Evolutionary conservation across 345 rosid genomes (phyloP).

Genomic region (Rubroshorea leprosula): DNA sequence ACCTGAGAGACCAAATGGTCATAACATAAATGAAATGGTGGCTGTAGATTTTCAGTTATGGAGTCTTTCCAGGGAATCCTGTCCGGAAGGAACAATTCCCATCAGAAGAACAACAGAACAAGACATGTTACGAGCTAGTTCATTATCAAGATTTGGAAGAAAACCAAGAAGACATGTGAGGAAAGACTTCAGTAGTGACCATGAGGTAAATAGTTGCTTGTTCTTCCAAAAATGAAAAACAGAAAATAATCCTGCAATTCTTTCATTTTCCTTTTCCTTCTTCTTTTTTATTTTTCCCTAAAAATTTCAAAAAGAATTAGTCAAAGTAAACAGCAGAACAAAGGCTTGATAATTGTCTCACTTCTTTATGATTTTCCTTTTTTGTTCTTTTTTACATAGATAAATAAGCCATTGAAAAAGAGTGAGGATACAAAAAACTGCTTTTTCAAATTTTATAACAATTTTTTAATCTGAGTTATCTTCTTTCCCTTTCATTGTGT

Average conservation of each 20-base stretch:
- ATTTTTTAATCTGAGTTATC: too few species aligned
- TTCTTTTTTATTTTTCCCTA: not conserved
- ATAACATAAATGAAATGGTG: slow-evolving; percentile 19
- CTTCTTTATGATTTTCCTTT: slow-evolving; percentile 10
- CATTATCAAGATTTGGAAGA: slow-evolving; percentile 59
- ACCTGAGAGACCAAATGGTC: slow-evolving; percentile 63
- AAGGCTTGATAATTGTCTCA: slow-evolving; percentile 17
- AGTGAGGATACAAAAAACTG: slow-evolving; percentile 24
- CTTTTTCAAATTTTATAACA: slow-evolving; percentile 5
- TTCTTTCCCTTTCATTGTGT: not conserved
- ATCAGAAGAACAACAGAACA: slow-evolving; percentile 81
- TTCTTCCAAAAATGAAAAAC: not conserved
- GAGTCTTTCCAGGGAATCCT: slow-evolving; percentile 70
- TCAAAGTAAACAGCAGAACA: slow-evolving; percentile 31
- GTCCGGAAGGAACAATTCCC: slow-evolving; percentile 94
- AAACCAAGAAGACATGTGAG: slow-evolving; percentile 51
- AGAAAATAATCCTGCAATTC: not conserved
- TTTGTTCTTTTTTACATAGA: slow-evolving; percentile 8
- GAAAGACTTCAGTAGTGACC: slow-evolving; percentile 86
- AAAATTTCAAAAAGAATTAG: slow-evolving; percentile 13
- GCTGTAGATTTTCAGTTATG: slow-evolving; percentile 63
- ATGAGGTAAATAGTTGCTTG: slow-evolving; percentile 85
- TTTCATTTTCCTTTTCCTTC: not conserved
- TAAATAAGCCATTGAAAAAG: slow-evolving; percentile 13
- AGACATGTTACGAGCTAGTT: slow-evolving; percentile 79